Evolutionary conservation across 148 eudicot genomes (phyloP).

Genomic region (Limonium bicolor): DNA sequence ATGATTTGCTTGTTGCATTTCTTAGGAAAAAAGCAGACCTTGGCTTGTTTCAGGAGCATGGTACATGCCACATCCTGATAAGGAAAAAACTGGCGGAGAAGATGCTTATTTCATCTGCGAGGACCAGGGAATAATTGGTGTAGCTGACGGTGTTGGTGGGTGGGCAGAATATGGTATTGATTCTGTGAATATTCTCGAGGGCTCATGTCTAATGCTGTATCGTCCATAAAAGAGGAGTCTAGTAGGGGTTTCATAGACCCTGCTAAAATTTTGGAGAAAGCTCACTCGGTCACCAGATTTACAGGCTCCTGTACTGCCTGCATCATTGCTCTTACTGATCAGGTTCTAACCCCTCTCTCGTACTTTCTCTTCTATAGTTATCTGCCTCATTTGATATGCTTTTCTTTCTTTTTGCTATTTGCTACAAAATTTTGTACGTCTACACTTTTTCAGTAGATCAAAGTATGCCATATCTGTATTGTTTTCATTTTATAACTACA

Average conservation of each 20-base stretch:
- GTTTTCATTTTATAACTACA: too few relatives aligned
- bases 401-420: too few relatives aligned
- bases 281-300: conserved; percentile 45
- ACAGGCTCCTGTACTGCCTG: conserved; percentile 91
- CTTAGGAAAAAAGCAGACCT: conserved; percentile 23
- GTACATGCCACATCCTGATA: conserved; percentile 89
- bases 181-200: conserved; percentile 77
- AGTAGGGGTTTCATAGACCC: conserved; percentile 55
- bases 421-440: too few relatives aligned
- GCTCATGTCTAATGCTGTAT: conserved; percentile 76
- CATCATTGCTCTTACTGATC: conserved; percentile 47
- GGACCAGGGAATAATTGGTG: conserved; percentile 44
- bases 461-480: too few relatives aligned
- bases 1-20: too few relatives aligned
- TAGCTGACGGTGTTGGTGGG: conserved; percentile 99
- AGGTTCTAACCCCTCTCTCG: too few relatives aligned
- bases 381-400: too few relatives aligned
- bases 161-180: conserved; percentile 15
- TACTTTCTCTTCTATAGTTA: too few relatives aligned
- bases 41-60: conserved; percentile 58
- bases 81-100: conserved; percentile 80
- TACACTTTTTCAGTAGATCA: too few relatives aligned
- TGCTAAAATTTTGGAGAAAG: conserved; percentile 58
- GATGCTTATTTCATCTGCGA: conserved; percentile 91
- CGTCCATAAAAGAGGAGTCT: conserved; percentile 41